Conservation (phyloP, 805 yeast species). For the Yarrowia keelungensis region DNA sequence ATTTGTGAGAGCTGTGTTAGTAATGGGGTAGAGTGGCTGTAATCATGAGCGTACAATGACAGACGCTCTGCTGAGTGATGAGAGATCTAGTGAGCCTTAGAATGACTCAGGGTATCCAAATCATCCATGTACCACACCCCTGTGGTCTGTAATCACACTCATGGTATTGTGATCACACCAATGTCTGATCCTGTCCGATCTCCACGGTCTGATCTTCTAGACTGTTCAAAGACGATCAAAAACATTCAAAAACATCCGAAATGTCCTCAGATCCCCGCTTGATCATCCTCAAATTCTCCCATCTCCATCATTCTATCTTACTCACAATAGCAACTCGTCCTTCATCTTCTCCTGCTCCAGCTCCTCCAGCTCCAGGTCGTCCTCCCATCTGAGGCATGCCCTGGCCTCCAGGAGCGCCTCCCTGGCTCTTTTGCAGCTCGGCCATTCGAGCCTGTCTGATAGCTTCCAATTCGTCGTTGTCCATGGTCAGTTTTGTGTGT, state of each 20-base stretch:
- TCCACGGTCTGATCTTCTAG: neutral
- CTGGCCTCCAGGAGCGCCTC: constrained; percentile 39
- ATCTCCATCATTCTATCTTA: neutral
- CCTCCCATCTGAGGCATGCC: constrained; percentile 31
- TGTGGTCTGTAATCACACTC: no score
- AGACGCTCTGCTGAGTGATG: no score
- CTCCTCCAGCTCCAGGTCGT: constrained; percentile 4
- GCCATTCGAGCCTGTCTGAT: constrained; percentile 91
- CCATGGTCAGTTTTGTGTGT: constrained; percentile 59
- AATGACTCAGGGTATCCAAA: no score
- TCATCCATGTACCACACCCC: neutral
- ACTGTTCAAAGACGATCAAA: neutral
- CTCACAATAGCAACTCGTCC: constrained; percentile 50
- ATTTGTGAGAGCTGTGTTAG: constrained; percentile 63
- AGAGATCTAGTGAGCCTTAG: no score
- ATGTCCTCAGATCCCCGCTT: no score
- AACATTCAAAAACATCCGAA: neutral
- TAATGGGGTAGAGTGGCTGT: neutral
- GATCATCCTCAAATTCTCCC: no score
- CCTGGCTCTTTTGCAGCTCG: constrained; percentile 67
- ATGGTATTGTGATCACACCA: no score
- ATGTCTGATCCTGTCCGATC: no score
- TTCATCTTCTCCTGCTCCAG: constrained; percentile 50
- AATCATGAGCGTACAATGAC: neutral
- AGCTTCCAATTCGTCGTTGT: constrained; percentile 84